phyloP scores from a whole-genome alignment of 345 rosid species.

The Eucalyptus sp. region DNA sequence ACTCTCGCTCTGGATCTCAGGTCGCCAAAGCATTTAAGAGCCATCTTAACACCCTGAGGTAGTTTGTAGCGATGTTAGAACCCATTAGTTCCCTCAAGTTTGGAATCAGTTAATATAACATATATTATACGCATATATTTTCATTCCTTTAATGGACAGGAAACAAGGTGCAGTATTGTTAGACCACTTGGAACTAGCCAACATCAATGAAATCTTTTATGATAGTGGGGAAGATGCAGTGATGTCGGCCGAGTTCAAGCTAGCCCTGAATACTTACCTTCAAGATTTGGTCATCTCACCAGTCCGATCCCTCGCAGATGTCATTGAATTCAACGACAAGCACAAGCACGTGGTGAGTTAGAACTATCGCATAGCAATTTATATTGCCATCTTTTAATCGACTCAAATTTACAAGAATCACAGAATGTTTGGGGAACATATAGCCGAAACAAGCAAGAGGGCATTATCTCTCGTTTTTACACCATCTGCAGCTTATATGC shows the following conservation, averaged over 20 bases:
- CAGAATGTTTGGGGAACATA: background rate
- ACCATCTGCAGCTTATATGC: background rate
- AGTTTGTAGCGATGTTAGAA: background rate
- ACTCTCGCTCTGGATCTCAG: background rate
- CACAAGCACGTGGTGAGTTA: conserved; percentile 21
- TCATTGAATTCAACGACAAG: conserved; percentile 38
- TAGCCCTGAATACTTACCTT: conserved; percentile 36
- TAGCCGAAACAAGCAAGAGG: background rate
- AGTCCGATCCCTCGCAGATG: conserved; percentile 45
- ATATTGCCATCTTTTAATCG: background rate
- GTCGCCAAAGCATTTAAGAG: conserved; percentile 10
- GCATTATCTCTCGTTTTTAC: background rate
- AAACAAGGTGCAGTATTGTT: conserved; percentile 37
- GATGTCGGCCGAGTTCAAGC: conserved; percentile 43
- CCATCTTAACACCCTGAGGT: conserved; percentile 40
- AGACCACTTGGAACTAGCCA: conserved; percentile 27
- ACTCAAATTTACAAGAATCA: background rate
- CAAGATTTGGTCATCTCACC: conserved; percentile 28
- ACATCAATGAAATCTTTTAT: conserved; percentile 5
- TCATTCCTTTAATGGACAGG: conserved; percentile 6
- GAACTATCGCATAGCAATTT: background rate
- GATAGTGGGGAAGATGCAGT: conserved; percentile 25
- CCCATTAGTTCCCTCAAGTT: background rate
- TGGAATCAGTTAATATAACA: background rate
- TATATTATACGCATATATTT: background rate